Base-by-base conservation (phyloP, 805 yeast species). In the Saccharomyces eubayanus region DNA sequence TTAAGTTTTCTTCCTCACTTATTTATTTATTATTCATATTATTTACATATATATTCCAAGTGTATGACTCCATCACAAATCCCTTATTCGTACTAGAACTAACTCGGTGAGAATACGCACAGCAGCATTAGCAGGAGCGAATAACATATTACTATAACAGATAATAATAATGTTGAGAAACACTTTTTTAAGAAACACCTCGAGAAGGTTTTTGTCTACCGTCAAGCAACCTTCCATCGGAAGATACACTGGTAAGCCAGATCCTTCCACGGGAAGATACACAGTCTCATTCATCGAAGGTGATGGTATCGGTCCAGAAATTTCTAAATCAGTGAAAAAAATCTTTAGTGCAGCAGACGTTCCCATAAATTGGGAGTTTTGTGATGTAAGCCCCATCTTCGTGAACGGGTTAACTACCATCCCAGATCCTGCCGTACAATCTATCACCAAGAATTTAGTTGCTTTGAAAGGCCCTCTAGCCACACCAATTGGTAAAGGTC, bases 401-500 rank as follows among this genome's bases (percentile, higher is more conserved):
- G 84, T 89, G 69, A 85, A 92, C 72, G 97, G 97, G 67, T 85
- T 85, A 74, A 91, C 98, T 62, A 85, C 97, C 55, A 83, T 94
- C 64, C 98, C 98, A 60, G 84, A 85, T 62, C 85, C 83, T 46
- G 97, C 98, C 55, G 89, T 94, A 59, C 90, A 87, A 65, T 87
- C 95, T 48, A 91, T 94, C 75, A 89, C 89, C 80, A 85, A 81
- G 75, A 89, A 92, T 79, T 80, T 85, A 76, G 92, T 94, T 59
- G 99, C 98, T 53, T 81, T 94, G 69, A 94, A 94, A 78, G 99
- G 99, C 63, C 98, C 98, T 30, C 78, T 94, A 68, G 98, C 97
- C 53, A 94, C 99, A 45, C 99, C 99, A 54, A 91, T 92, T 59
- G 99, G 97, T 66, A 92, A 92, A 77, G 99, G 99, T 70, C 98